Evolutionary conservation across 495 filamentous ascomycete genomes (phyloP).

Genomic region (Penicillium roqueforti): DNA sequence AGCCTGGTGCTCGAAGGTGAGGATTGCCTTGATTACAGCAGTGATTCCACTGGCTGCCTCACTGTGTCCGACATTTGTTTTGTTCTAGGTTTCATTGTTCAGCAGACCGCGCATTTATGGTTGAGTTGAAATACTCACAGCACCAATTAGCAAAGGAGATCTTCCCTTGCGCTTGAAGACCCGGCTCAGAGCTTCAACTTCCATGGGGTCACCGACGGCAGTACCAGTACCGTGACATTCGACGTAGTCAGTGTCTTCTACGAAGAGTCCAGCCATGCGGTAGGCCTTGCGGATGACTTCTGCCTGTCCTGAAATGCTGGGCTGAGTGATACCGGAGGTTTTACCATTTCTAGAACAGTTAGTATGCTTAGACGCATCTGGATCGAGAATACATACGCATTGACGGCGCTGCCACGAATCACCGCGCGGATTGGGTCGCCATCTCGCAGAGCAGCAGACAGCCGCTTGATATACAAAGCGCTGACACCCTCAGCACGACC

Average conservation of each 20-base stretch:
- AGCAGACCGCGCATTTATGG: no score
- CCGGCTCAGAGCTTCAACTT: no score
- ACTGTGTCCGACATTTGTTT: no score
- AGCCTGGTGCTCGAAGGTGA: no score
- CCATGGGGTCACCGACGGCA: no score
- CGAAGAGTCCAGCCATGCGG: background rate
- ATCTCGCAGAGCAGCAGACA: slow-evolving; percentile 29
- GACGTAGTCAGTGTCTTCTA: background rate
- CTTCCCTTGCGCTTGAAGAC: no score
- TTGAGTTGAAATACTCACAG: no score
- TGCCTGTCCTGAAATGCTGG: slow-evolving; percentile 18
- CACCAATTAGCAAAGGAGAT: no score
- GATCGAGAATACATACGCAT: slow-evolving; percentile 17
- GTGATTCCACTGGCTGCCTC: no score
- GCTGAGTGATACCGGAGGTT: slow-evolving; percentile 19
- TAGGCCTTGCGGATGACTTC: background rate
- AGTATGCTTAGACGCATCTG: slow-evolving; percentile 8
- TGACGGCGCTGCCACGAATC: slow-evolving; percentile 28
- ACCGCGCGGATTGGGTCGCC: slow-evolving; percentile 40
- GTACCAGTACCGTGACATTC: background rate
- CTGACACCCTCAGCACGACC: slow-evolving; percentile 34
- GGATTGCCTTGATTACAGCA: no score
- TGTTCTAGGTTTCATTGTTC: no score
- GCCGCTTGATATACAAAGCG: slow-evolving; percentile 30
- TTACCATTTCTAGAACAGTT: no score